Percentiles rank a stretch among this genome's conserved stretches.
phyloP scores from a whole-genome alignment of 768 basidiomycete species.

The Rhodotorula toruloides region DNA sequence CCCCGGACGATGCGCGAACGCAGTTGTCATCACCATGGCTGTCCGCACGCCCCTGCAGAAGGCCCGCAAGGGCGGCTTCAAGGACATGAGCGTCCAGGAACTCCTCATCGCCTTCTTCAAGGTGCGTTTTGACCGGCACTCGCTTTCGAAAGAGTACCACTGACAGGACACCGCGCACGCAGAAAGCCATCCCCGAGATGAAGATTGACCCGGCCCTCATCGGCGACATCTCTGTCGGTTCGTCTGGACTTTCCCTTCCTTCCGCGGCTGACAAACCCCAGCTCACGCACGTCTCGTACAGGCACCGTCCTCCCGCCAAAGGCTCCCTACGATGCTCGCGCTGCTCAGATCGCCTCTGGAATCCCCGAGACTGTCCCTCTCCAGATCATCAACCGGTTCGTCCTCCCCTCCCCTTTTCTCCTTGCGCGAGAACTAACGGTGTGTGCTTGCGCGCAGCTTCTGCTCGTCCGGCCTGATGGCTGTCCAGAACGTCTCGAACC shows the following conservation, averaged over 20 bases:
- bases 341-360: slow-evolving; percentile 79
- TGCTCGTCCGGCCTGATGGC: slow-evolving; percentile 83
- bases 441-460: slow-evolving; percentile 48
- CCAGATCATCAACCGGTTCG: slow-evolving; percentile 70
- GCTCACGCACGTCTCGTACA: neutral
- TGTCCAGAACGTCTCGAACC: slow-evolving; percentile 72
- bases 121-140: neutral
- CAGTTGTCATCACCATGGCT: slow-evolving; percentile 78
- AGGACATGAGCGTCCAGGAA: slow-evolving; percentile 55
- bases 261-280: neutral
- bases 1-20: neutral
- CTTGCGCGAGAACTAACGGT: neutral
- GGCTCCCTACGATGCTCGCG: slow-evolving; percentile 74
- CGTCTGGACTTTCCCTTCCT: neutral
- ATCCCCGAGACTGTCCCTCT: slow-evolving; percentile 66
- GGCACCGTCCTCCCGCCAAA: slow-evolving; percentile 82
- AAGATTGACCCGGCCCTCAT: slow-evolving; percentile 69
- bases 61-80: slow-evolving; percentile 81
- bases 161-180: no score
- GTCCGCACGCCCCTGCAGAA: slow-evolving; percentile 88
- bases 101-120: slow-evolving; percentile 37
- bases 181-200: slow-evolving; percentile 33
- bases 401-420: neutral
- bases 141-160: no score
- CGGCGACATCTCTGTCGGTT: slow-evolving; percentile 60